Base-by-base conservation (phyloP, 2,329 filamentous ascomycete species). In the Tolypocladium inflatum region DNA sequence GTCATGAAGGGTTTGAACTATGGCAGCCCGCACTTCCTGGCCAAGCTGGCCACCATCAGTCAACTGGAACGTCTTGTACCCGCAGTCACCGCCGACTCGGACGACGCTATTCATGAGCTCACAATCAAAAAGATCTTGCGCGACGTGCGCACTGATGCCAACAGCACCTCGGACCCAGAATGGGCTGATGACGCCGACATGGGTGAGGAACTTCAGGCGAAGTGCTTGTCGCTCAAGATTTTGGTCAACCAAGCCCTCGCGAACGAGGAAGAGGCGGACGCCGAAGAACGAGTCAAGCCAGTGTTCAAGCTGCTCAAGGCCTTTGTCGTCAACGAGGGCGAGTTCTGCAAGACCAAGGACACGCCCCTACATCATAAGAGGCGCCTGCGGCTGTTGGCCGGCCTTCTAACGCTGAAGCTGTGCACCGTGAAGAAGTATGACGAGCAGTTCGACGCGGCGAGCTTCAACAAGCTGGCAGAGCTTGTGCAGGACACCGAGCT, bases 181-280 rank as follows among this genome's bases (percentile, higher is more conserved):
- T 93, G 90, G 88, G 83, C 86, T 19, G 78, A 84, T 17, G 82
- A 88, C 58, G 80, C 82, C 15, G 80, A 84, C 39, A 75, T 91
- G 62, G 89, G 96, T 62, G 85, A 93, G 56, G 91, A 96, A 67
- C 87, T 90, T 19, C 82, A 87, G 60, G 88, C 91, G 23, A 97
- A 97, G 72, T 83, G 86, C 58, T 86, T 91, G 77, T 89, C 92
- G 1, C 76, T 97, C 54, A 93, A 88, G 69, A 88, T 91, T 19
- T 78, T 97, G 33, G 90, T 94, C 59, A 97, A 97, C 70, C 85
- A 89, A 57, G 80, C 96, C 21, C 85, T 92, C 43, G 88, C 71
- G 60, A 81, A 69, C 70, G 73, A 79, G 51, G 79, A 83, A 53
- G 67, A 73, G 19, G 73, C 79, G 5, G 77, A 78, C 60, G 79